Evolutionary conservation across 73 alveolate species (phyloP).

Genomic region (Chromera velia): DNA sequence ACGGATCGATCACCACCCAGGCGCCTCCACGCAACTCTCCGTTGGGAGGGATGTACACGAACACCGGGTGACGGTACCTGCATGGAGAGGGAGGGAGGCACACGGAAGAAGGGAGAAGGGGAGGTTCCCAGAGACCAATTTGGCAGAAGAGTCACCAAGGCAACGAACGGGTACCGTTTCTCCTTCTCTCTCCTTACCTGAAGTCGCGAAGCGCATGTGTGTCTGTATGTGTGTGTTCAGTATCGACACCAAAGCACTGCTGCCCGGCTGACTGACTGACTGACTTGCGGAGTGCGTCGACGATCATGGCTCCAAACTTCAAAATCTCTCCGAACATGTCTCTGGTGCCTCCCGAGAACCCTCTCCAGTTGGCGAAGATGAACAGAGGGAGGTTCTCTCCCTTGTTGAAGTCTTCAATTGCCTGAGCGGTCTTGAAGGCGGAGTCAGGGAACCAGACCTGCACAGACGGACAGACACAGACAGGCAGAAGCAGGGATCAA

Average conservation of each 20-base stretch:
- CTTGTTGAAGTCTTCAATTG: conserved; percentile 37
- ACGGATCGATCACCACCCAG: conserved; percentile 26
- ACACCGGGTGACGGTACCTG: conserved; percentile 21
- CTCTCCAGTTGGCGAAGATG: conserved; percentile 45
- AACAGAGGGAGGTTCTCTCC: conserved; percentile 41
- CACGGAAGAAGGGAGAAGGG: not conserved
- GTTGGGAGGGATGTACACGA: conserved; percentile 21
- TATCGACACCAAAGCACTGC: not conserved
- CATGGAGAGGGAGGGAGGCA: not conserved
- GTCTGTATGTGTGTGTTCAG: not conserved
- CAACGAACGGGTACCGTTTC: not conserved
- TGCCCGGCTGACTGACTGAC: not conserved
- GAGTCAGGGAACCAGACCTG: conserved; percentile 47
- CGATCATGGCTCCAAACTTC: conserved; percentile 26
- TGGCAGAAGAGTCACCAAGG: not conserved
- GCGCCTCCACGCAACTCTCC: conserved; percentile 25
- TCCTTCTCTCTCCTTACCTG: not conserved
- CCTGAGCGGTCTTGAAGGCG: conserved; percentile 41
- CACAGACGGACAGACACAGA: too few species aligned
- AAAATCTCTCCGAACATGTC: conserved; percentile 31
- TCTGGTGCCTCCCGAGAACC: conserved; percentile 43
- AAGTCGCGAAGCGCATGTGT: not conserved
- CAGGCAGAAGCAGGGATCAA: too few species aligned
- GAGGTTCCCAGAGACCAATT: not conserved
- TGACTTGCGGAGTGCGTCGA: conserved; percentile 17